Evolutionary conservation across 345 rosid genomes (phyloP), one percentile per base, ranked within the genome.

Genomic region (Aethionema arabicum): DNA sequence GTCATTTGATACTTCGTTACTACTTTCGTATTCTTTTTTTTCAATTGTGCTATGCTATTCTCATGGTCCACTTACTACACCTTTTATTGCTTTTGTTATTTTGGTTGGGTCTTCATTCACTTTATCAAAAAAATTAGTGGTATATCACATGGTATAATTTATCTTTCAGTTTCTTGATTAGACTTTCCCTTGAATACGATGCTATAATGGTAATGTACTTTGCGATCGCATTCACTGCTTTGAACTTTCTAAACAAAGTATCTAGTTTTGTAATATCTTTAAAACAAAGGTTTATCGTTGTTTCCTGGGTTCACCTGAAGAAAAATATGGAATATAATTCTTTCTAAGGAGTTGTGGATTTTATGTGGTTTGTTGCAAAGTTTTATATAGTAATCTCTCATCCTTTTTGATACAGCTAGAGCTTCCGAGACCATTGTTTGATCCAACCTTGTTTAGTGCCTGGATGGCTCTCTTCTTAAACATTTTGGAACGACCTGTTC

Each of bases 381-480:
- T 45, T 52, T 45, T 29, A n/a, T 37, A 30, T 15, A 14, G 31
- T 55, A 52, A 39, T 54, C 36, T 6, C 55, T 49, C 39, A 48
- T 66, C 11, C 41, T 60, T 56, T 54, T 61, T 56, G 30, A 15
- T 39, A 47, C 86, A 90, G 99, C 75, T 95, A 84, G 99, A 95
- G 85, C 87, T 95, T 68, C 99, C 99, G 31, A 88, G 83, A 77
- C 96, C 83, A 77, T 79, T 95, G 36, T 78, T 84, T 66, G 91
- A 76, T 69, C 96, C 84, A 59, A 86, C 78, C 75, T 79, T 90
- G 7, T 90, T 95, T 67, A 85, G 82, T 78, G 93, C 85, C 36
- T 95, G 99, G 99, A 95, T 95, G 99, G 56, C 70, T 55, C 88
- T 90, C 64, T 90, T 95, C 84, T 80, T 90, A 67, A 95, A 76